A percentile compares a stretch with the other conserved stretches of the same genome.
Evolutionary conservation across 768 basidiomycete species (phyloP).

Genomic region (Naganishia friedmannii): DNA sequence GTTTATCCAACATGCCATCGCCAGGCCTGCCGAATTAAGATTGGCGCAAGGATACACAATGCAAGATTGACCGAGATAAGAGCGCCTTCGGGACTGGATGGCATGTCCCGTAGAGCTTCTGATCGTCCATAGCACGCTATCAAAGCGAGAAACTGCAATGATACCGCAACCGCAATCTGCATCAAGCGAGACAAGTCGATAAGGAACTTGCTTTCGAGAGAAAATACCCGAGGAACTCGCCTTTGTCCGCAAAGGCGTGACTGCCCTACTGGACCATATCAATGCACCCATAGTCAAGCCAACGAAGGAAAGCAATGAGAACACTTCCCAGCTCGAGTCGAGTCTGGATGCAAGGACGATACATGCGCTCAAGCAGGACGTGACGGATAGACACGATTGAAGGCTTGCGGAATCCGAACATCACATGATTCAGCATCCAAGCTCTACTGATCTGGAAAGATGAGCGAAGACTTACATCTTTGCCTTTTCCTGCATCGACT

Average conservation of each 20-base stretch:
- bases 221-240: neutral
- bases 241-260: conserved; percentile 9
- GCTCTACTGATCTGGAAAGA: neutral
- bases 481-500: conserved; percentile 23
- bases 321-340: conserved; percentile 76
- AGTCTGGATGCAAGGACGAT: conserved; percentile 91
- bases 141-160: neutral
- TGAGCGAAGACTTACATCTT: conserved; percentile 38
- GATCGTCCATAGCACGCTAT: conserved; percentile 11
- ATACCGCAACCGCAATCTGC: neutral
- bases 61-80: conserved; percentile 5
- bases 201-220: neutral
- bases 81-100: conserved; percentile 13
- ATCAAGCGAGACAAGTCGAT: neutral
- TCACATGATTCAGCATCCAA: too few species aligned
- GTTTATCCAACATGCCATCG: conserved; percentile 12
- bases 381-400: conserved; percentile 52
- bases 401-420: conserved; percentile 34
- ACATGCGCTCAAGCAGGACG: conserved; percentile 82
- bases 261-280: conserved; percentile 25
- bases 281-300: conserved; percentile 39
- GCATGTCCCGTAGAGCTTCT: neutral
- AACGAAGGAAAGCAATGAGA: conserved; percentile 79
- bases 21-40: conserved; percentile 20
- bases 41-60: conserved; percentile 9